A percentile compares a stretch with the other conserved stretches of the same genome.
phyloP scores from a whole-genome alignment of 2,329 filamentous ascomycete genomes.

The Chalaropsis thielavioides region DNA sequence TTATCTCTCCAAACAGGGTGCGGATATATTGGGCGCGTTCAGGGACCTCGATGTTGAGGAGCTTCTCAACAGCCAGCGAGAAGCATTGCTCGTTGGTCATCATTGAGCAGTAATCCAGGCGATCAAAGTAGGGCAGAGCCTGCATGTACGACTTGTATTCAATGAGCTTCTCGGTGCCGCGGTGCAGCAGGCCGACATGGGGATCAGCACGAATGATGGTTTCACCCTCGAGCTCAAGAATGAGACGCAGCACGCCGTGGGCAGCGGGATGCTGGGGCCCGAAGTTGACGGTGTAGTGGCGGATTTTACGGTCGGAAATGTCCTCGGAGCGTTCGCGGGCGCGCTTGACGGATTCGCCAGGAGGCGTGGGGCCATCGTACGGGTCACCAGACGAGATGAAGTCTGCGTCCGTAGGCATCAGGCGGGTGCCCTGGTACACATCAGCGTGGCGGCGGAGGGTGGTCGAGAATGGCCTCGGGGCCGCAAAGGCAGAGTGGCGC shows the following conservation, averaged over 20 bases:
- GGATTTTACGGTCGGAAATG: constrained; percentile 61
- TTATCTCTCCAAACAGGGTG: constrained; percentile 90
- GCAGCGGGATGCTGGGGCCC: constrained; percentile 96
- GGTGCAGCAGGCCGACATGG: constrained; percentile 88
- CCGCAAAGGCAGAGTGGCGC: constrained; percentile 14
- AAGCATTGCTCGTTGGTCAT: constrained; percentile 99
- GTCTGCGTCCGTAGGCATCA: constrained; percentile 50
- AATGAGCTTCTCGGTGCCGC: constrained; percentile 98
- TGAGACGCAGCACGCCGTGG: constrained; percentile 93
- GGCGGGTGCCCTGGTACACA: constrained; percentile 40
- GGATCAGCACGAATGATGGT: constrained; percentile 94
- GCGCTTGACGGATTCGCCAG: constrained; percentile 31
- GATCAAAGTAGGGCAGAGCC: constrained; percentile 96
- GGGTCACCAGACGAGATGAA: constrained; percentile 41
- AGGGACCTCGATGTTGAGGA: constrained; percentile 91
- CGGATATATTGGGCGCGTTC: constrained; percentile 94
- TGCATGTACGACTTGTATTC: constrained; percentile 99
- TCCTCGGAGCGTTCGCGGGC: constrained; percentile 30
- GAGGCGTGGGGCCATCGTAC: constrained; percentile 32
- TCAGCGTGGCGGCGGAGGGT: constrained; percentile 47
- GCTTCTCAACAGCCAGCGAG: constrained; percentile 89
- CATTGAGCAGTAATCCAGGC: constrained; percentile 98
- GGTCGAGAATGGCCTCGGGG: constrained; percentile 50
- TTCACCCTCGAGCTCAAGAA: constrained; percentile 94
- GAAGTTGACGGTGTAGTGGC: constrained; percentile 99